Percentiles rank a stretch among this genome's conserved stretches.
Evolutionary conservation across 495 filamentous ascomycete genomes (phyloP).

Genomic region (Chaetomium tenue): DNA sequence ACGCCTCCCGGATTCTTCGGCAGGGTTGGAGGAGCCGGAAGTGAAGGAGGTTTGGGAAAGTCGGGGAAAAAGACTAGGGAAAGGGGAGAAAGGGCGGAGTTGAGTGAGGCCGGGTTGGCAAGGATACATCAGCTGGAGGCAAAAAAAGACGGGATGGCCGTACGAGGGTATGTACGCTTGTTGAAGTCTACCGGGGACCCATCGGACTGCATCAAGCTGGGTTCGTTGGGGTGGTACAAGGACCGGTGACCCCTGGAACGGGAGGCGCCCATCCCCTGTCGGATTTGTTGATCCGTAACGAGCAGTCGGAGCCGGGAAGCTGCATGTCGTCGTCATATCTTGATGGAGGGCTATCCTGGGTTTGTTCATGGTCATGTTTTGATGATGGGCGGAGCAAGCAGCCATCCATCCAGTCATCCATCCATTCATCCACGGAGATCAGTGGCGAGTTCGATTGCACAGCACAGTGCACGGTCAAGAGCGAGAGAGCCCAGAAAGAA

Average conservation of each 20-base stretch:
- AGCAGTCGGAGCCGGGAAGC: neutral
- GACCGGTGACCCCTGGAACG: constrained; percentile 4
- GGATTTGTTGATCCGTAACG: neutral
- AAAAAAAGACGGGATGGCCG: neutral
- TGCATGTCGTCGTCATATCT: neutral
- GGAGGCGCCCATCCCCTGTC: constrained; percentile 7
- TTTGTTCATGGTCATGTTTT: neutral
- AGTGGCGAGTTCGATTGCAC: too few relatives aligned
- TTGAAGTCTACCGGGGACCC: neutral
- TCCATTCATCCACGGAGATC: neutral
- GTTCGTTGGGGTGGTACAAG: constrained; percentile 1
- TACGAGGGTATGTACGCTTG: neutral
- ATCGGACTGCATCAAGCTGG: constrained; percentile 5
- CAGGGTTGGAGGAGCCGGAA: neutral
- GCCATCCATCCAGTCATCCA: neutral
- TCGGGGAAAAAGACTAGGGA: neutral
- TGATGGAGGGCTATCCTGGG: neutral
- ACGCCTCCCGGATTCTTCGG: neutral
- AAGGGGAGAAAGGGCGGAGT: neutral
- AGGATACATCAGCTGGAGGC: constrained; percentile 1
- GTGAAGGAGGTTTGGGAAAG: neutral
- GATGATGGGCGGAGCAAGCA: neutral
- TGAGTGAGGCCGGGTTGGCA: neutral
- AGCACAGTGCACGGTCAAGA: too few relatives aligned
- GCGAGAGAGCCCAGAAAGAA: too few relatives aligned